Conservation (phyloP, 305 asterid genomes). For the Andrographis paniculata region DNA sequence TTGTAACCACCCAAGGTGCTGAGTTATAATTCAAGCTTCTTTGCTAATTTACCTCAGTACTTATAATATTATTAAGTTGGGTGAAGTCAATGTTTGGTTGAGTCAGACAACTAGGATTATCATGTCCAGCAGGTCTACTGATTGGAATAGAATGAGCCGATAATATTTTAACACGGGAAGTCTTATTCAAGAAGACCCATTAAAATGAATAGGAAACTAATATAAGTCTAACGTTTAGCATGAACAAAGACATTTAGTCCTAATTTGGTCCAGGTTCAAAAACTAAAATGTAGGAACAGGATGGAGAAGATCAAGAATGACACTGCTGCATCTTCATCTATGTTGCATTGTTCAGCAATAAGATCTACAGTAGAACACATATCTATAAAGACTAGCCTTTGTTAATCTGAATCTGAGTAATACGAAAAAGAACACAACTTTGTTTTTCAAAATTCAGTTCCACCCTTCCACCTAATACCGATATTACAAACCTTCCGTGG, state of each 20-base stretch:
- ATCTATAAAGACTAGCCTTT: no score
- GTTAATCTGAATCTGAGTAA: no score
- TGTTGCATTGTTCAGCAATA: no score
- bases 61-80: not conserved
- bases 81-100: not conserved
- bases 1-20: not conserved
- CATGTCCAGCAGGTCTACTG: conserved; percentile 1
- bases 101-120: not conserved
- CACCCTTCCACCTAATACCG: no score
- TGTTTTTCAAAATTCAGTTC: no score
- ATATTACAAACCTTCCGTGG: no score
- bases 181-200: not conserved
- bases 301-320: not conserved
- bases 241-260: not conserved
- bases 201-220: not conserved
- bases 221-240: not conserved
- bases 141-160: not conserved
- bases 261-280: not conserved
- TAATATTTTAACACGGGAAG: not conserved
- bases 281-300: not conserved
- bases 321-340: not conserved
- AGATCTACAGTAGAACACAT: no score
- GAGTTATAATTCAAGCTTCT: not conserved
- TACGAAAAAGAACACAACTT: no score
- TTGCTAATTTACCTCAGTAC: not conserved